A percentile compares a stretch with the other conserved stretches of the same genome.
phyloP scores from a whole-genome alignment of 2,329 filamentous ascomycete species.

The Trichoderma endophyticum region DNA sequence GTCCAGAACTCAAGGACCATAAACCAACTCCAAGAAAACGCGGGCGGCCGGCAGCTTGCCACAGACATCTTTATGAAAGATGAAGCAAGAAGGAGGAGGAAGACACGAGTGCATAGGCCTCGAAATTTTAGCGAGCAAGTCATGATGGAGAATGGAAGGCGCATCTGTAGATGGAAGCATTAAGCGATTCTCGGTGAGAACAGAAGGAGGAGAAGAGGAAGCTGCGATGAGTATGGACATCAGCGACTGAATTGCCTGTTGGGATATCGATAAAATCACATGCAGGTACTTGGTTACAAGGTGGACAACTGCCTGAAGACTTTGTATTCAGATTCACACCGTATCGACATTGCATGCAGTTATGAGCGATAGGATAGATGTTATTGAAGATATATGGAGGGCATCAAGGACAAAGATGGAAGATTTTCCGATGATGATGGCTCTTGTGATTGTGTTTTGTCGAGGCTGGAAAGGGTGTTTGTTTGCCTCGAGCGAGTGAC shows the following conservation, averaged over 20 bases:
- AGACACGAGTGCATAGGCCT: not conserved
- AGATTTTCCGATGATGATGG: not conserved
- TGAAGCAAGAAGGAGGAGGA: not conserved
- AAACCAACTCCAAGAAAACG: slow-evolving; percentile 24
- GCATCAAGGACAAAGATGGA: not conserved
- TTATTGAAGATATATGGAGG: not conserved
- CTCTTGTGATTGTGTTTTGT: not conserved
- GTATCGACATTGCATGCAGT: not conserved
- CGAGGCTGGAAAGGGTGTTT: not conserved
- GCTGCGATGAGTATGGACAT: slow-evolving; percentile 5
- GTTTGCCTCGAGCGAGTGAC: not conserved
- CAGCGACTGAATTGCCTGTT: not conserved
- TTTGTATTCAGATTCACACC: not conserved
- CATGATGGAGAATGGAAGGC: not conserved
- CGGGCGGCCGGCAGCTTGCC: slow-evolving; percentile 19
- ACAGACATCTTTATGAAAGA: slow-evolving; percentile 22
- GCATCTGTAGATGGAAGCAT: not conserved
- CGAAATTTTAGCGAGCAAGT: not conserved
- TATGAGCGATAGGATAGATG: not conserved
- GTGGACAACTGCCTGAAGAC: not conserved
- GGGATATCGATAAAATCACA: not conserved
- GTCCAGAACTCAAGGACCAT: slow-evolving; percentile 19
- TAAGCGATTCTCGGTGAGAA: not conserved
- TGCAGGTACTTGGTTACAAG: not conserved
- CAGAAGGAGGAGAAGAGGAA: not conserved